Percentiles rank a stretch among this genome's conserved stretches.
Evolutionary conservation across 179 eudicot species (phyloP).

Genomic region (Corrigiola litoralis): DNA sequence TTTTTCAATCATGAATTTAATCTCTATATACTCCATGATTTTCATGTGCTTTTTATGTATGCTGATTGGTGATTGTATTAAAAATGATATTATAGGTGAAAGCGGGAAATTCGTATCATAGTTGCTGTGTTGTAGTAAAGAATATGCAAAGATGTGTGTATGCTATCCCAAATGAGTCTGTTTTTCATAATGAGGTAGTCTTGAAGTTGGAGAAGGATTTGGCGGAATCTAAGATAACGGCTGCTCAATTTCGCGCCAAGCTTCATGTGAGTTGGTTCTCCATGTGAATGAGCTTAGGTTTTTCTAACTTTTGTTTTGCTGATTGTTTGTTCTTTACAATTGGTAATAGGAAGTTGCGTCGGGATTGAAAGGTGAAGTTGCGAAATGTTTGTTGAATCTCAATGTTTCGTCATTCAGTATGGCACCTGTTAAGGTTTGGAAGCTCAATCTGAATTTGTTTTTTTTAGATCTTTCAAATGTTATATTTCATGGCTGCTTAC

Average conservation of each 20-base stretch:
- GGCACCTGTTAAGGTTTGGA: slow-evolving; percentile 91
- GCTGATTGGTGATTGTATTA: background rate
- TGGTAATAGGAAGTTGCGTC: slow-evolving; percentile 63
- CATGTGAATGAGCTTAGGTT: background rate
- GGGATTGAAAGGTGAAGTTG: slow-evolving; percentile 65
- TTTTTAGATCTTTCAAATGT: background rate
- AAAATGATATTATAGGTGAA: slow-evolving; percentile 39
- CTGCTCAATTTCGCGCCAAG: slow-evolving; percentile 43
- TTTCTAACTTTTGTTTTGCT: background rate
- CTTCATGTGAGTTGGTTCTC: slow-evolving; percentile 53
- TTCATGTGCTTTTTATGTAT: background rate
- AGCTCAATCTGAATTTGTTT: background rate
- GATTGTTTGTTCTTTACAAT: slow-evolving; percentile 6
- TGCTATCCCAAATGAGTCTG: slow-evolving; percentile 63
- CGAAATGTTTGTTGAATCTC: slow-evolving; percentile 48
- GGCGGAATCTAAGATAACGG: slow-evolving; percentile 50
- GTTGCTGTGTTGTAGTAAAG: slow-evolving; percentile 86
- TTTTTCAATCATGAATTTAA: background rate
- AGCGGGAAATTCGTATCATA: slow-evolving; percentile 62
- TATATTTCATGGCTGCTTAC: background rate
- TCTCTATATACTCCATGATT: background rate
- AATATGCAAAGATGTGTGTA: slow-evolving; percentile 91
- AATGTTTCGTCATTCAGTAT: slow-evolving; percentile 81
- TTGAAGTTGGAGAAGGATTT: slow-evolving; percentile 59
- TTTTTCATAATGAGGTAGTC: slow-evolving; percentile 49